Evolutionary conservation across 371 early-diverging fungal species (phyloP).

Genomic region (Saksenaea vasiformis): DNA sequence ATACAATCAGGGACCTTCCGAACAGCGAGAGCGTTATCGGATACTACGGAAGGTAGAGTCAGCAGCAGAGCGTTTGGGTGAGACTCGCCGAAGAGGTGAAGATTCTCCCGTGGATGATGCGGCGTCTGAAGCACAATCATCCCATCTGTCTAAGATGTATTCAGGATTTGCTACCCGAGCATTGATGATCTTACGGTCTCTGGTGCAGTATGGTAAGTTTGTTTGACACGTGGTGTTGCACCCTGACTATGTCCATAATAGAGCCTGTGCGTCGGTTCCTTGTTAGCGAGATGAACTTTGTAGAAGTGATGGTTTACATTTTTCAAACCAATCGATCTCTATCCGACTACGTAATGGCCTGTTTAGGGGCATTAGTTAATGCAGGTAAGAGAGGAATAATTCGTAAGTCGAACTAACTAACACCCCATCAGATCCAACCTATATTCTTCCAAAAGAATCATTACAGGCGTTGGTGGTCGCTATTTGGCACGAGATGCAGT

Average conservation of each 20-base stretch:
- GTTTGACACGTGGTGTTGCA: background rate
- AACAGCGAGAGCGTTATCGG: constrained; percentile 3
- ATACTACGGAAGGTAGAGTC: constrained; percentile 23
- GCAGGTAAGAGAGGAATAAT: constrained; percentile 14
- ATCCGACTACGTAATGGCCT: constrained; percentile 33
- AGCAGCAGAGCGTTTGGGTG: constrained; percentile 30
- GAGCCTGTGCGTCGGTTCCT: constrained; percentile 36
- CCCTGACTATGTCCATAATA: background rate
- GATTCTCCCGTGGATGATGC: constrained; percentile 19
- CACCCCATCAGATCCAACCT: constrained; percentile 13
- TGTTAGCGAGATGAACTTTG: constrained; percentile 31
- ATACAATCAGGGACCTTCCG: background rate
- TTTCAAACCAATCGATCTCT: constrained; percentile 31
- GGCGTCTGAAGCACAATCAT: constrained; percentile 9
- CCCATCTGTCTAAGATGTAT: constrained; percentile 24
- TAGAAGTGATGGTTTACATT: constrained; percentile 38
- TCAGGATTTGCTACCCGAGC: constrained; percentile 38
- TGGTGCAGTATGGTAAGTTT: constrained; percentile 32
- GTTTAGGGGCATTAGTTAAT: constrained; percentile 34
- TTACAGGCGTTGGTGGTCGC: constrained; percentile 28
- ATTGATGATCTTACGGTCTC: constrained; percentile 28
- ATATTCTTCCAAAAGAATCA: constrained; percentile 20
- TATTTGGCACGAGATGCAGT: constrained; percentile 32
- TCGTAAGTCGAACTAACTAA: background rate
- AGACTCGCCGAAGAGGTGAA: constrained; percentile 32